Conservation (phyloP, 495 filamentous ascomycete genomes). For the Hyaloscypha hepaticicola region DNA sequence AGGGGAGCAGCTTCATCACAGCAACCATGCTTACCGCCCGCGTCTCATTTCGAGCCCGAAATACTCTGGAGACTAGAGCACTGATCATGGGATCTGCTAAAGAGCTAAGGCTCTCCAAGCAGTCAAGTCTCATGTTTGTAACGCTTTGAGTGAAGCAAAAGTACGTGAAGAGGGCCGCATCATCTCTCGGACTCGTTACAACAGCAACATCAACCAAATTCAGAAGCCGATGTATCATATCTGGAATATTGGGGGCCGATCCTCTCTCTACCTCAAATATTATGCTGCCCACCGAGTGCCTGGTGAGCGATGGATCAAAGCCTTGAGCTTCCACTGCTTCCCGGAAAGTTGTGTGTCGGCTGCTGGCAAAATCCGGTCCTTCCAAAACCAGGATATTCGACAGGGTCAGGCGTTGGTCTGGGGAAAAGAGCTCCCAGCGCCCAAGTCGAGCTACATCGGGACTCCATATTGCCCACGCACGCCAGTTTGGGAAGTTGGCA, state of each 20-base stretch:
- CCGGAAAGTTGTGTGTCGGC: slow-evolving; percentile 10
- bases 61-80: background rate
- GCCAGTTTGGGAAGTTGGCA: slow-evolving; percentile 5
- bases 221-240: slow-evolving; percentile 12
- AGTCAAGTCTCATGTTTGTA: background rate
- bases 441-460: slow-evolving; percentile 4
- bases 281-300: background rate
- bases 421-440: slow-evolving; percentile 4
- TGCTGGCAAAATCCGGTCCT: slow-evolving; percentile 15
- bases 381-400: slow-evolving; percentile 6
- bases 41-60: background rate
- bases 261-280: background rate
- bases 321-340: slow-evolving; percentile 10
- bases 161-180: slow-evolving; percentile 2
- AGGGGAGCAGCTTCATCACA: slow-evolving; percentile 4
- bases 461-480: slow-evolving; percentile 11
- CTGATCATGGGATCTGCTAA: slow-evolving; percentile 9
- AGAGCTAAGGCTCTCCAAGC: slow-evolving; percentile 2
- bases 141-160: slow-evolving; percentile 12
- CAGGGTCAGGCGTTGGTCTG: background rate
- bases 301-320: background rate
- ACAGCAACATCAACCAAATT: slow-evolving; percentile 3
- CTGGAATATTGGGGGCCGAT: background rate
- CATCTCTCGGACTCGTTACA: background rate
- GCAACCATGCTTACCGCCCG: background rate